Conservation (phyloP, 176 grass and related monocot genomes). For the Avena sativa region DNA sequence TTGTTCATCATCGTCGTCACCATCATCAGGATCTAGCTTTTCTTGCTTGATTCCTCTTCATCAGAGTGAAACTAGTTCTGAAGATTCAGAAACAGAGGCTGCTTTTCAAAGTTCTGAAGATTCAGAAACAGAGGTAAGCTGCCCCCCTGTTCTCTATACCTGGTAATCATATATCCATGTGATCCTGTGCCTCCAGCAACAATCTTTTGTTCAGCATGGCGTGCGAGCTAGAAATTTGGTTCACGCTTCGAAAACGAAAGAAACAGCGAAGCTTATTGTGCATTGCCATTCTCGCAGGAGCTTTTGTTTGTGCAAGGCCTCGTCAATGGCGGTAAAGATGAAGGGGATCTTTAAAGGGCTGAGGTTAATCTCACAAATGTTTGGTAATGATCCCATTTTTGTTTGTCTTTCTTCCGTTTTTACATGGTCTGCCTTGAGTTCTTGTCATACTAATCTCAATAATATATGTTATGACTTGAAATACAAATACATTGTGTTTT, state of each 20-base stretch:
- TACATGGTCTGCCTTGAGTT: not conserved
- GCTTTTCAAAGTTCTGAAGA: slow-evolving; percentile 6
- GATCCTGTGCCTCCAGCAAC: not conserved
- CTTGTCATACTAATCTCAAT: not conserved
- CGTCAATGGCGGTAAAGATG: slow-evolving; percentile 70
- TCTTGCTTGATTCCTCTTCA: slow-evolving; percentile 30
- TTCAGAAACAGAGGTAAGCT: slow-evolving; percentile 46
- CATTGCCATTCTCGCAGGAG: slow-evolving; percentile 39
- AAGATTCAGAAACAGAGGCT: slow-evolving; percentile 24
- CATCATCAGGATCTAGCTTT: slow-evolving; percentile 6
- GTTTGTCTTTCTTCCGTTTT: slow-evolving; percentile 13
- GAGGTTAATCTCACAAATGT: slow-evolving; percentile 87
- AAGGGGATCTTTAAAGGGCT: slow-evolving; percentile 89
- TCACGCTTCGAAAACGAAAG: not conserved
- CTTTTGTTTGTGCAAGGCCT: slow-evolving; percentile 1
- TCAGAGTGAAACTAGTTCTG: slow-evolving; percentile 23
- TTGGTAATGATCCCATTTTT: slow-evolving; percentile 59
- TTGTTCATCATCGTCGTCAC: slow-evolving; percentile 15
- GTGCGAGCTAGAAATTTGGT: not conserved
- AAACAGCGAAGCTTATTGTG: slow-evolving; percentile 6
- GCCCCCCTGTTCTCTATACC: not conserved
- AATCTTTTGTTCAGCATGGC: not conserved
- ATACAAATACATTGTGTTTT: not conserved
- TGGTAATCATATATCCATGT: not conserved
- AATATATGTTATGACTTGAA: not conserved